Base-by-base conservation (phyloP, 2,329 filamentous ascomycete species). In the Alternaria longipes region DNA sequence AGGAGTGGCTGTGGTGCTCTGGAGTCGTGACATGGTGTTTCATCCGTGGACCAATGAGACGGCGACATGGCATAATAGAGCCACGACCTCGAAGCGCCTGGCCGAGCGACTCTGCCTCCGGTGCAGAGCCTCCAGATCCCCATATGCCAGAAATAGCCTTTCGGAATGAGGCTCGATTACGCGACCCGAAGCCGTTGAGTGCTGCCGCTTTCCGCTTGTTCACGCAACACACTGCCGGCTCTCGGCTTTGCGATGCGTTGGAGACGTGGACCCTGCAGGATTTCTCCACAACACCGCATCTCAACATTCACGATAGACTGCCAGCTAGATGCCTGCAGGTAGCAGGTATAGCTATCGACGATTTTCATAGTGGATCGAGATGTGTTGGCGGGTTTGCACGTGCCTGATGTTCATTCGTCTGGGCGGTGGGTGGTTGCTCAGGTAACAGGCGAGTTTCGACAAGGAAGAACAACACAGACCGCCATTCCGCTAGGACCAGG, bases 1-100 rank as follows among this genome's bases (percentile, higher is more conserved):
- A 72, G 61, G 72, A 78, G 52, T 77, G 75, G 75, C 70, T 59
- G 68, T 67, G 24, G 67, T 70, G 64, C 63, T 57, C 64, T 63
- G 63, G 30, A 52, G 24, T 22, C 54, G 60, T 54, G 52, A 55
- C 61, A 59, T 52, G 49, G 52, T 65, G 73, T 75, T 76, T 76
- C 73, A 74, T 55, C 46, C 22, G 26, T 22, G 30, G 55, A 42
- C 74, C 74, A 74, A 74, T 76, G 57, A 67, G 56, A 64, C 46
- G 51, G 44, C 55, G 41, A 7, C 14, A 56, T 60, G 63, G 59
- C 62, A 56, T 57, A 34, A 47, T 49, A 16, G 47, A 61, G 42
- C 54, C 34, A 59, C 46, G 49, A 47, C 44, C 22, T 41, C 54
- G 53, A 60, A 64, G 69, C 72, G 73, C 63, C 69, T 72, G 69